Conservation (phyloP, 1,284 basidiomycete genomes). For the Cutaneotrichosporon cavernicola region DNA sequence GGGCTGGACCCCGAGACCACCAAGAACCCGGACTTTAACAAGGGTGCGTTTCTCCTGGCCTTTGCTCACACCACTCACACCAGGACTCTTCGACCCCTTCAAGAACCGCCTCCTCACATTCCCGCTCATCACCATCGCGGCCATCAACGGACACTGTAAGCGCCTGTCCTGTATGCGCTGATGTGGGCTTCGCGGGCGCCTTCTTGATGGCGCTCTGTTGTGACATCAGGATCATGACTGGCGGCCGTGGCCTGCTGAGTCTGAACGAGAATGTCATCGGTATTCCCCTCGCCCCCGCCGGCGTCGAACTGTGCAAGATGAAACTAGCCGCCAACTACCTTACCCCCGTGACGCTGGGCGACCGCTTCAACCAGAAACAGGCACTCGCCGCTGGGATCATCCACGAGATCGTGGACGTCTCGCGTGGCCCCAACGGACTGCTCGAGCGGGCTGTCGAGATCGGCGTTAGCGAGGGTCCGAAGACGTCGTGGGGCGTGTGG, state of each 20-base stretch:
- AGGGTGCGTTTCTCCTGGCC: slow-evolving; percentile 57
- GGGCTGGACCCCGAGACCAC: slow-evolving; percentile 50
- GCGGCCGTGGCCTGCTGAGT: slow-evolving; percentile 74
- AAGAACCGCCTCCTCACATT: slow-evolving; percentile 50
- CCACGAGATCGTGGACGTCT: slow-evolving; percentile 64
- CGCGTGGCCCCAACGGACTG: slow-evolving; percentile 50
- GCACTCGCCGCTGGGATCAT: slow-evolving; percentile 67
- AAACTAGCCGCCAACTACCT: slow-evolving; percentile 58
- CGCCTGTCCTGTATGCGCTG: slow-evolving; percentile 19
- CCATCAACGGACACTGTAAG: slow-evolving; percentile 75
- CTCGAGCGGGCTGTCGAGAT: slow-evolving; percentile 55
- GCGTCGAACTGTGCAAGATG: slow-evolving; percentile 67
- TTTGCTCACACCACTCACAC: background rate
- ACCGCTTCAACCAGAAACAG: slow-evolving; percentile 74
- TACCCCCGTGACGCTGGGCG: slow-evolving; percentile 74
- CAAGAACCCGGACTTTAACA: slow-evolving; percentile 70
- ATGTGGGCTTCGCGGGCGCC: slow-evolving; percentile 73
- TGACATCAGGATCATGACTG: slow-evolving; percentile 87
- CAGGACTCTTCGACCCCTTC: slow-evolving; percentile 50
- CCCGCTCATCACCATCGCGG: slow-evolving; percentile 66
- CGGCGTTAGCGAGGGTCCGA: slow-evolving; percentile 35
- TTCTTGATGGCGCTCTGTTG: slow-evolving; percentile 76
- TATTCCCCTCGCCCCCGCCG: slow-evolving; percentile 68
- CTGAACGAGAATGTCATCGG: slow-evolving; percentile 92
- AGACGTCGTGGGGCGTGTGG: slow-evolving; percentile 7